Conservation (phyloP, 257 asterid genomes). For the Cinchona pubescens region DNA sequence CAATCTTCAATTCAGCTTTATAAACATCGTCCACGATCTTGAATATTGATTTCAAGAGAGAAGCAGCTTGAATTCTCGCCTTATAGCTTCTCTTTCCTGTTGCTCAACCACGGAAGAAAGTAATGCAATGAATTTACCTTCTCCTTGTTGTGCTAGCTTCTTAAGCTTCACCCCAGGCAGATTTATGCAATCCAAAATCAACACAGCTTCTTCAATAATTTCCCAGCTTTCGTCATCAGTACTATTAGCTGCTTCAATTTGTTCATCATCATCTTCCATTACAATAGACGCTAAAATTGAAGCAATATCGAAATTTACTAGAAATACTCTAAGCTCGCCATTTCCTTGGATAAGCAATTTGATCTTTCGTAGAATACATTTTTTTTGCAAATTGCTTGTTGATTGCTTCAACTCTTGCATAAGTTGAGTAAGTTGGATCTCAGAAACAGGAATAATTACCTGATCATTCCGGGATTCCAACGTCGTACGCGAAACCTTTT, state of each 20-base stretch:
- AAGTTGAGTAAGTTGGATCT: neutral
- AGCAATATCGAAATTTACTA: neutral
- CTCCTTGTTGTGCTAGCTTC: neutral
- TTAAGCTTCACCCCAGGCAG: neutral
- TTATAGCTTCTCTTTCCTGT: neutral
- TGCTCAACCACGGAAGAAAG: neutral
- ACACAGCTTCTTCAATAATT: neutral
- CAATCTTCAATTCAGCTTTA: neutral
- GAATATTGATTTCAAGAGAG: neutral
- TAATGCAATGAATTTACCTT: neutral
- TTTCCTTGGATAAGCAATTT: neutral
- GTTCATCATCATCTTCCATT: too few species aligned
- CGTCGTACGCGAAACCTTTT: neutral
- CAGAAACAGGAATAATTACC: neutral
- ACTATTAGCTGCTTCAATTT: too few species aligned
- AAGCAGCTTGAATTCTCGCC: neutral
- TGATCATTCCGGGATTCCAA: neutral
- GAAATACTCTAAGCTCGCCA: neutral
- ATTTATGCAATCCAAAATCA: neutral
- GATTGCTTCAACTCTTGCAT: neutral
- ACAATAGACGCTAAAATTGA: neutral
- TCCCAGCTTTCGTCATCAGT: neutral
- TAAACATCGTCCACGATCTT: neutral
- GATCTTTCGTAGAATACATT: neutral
- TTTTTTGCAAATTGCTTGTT: neutral